A percentile compares a stretch with the other conserved stretches of the same genome.
Evolutionary conservation across 2,329 filamentous ascomycete species (phyloP).

Genomic region (Ophiostoma australiae): DNA sequence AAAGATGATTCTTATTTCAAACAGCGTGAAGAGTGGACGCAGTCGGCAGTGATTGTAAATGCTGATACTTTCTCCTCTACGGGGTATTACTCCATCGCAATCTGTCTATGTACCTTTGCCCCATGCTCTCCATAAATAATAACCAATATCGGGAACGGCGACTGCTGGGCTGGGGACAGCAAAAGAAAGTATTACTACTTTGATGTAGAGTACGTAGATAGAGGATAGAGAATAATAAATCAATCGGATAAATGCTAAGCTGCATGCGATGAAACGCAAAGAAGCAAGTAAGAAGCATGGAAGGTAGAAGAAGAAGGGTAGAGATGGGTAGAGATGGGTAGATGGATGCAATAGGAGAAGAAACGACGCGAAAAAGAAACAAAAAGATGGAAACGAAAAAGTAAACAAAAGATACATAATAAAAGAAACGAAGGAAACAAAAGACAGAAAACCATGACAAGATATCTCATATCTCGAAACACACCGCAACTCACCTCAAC

Average conservation of each 20-base stretch:
- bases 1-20: neutral
- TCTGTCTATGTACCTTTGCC: neutral
- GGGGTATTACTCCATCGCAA: neutral
- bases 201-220: neutral
- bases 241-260: neutral
- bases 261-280: neutral
- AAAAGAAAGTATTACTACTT: neutral
- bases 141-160: neutral
- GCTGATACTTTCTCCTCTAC: too few relatives aligned
- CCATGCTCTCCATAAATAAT: constrained; percentile 3
- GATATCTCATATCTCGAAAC: neutral
- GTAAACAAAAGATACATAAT: neutral
- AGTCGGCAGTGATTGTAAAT: too few relatives aligned
- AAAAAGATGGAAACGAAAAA: neutral
- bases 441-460: neutral
- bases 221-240: neutral
- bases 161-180: neutral
- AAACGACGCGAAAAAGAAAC: neutral
- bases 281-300: neutral
- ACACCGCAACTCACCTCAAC: constrained; percentile 4
- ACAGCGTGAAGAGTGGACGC: neutral
- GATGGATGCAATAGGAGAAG: too few relatives aligned
- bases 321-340: too few relatives aligned
- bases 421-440: neutral
- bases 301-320: neutral